These are phyloP conservation scores for Quambalaria eucalypti DNA, from an alignment of 1,284 basidiomycete species.

Conservation along the genomic window DNA sequence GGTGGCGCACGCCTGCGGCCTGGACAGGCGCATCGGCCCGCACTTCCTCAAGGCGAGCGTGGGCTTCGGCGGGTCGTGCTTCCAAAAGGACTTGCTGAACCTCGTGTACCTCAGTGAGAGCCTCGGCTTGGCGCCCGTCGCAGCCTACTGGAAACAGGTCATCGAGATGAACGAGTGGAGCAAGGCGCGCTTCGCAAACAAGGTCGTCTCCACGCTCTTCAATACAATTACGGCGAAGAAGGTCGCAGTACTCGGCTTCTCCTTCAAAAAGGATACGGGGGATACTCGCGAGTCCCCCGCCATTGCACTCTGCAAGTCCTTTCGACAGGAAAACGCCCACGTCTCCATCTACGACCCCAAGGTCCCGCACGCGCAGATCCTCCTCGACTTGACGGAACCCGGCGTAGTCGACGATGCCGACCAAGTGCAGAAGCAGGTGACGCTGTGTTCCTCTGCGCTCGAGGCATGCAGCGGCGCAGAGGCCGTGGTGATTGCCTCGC, in stretches of 20 bases:
- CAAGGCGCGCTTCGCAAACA: slow-evolving; percentile 46
- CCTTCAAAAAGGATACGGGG: slow-evolving; percentile 46
- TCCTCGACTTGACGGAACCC: slow-evolving; percentile 53
- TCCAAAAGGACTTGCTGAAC: slow-evolving; percentile 85
- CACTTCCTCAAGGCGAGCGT: slow-evolving; percentile 92
- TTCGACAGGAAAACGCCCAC: slow-evolving; percentile 76
- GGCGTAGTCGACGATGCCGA: slow-evolving; percentile 51
- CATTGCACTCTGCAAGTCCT: slow-evolving; percentile 87
- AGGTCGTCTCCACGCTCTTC: slow-evolving; percentile 64
- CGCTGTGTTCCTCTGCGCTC: slow-evolving; percentile 64
- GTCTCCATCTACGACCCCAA: slow-evolving; percentile 90
- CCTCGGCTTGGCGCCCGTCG: slow-evolving; percentile 89
- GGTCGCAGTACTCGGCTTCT: slow-evolving; percentile 87
- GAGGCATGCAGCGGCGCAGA: slow-evolving; percentile 83
- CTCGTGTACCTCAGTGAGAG: slow-evolving; percentile 86
- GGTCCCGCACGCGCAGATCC: slow-evolving; percentile 53
- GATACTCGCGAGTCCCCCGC: slow-evolving; percentile 79
- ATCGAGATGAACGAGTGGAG: slow-evolving; percentile 46
- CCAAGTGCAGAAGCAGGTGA: slow-evolving; percentile 79
- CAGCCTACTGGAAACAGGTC: slow-evolving; percentile 73
- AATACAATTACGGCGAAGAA: slow-evolving; percentile 95
- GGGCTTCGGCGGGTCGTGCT: slow-evolving; percentile 97
- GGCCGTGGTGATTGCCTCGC: slow-evolving; percentile 67
- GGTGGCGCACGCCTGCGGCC: slow-evolving; percentile 86
- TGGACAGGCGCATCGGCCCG: slow-evolving; percentile 82